Percentiles rank a stretch among this genome's conserved stretches.
These are phyloP conservation scores for Aspergillus aculeatinus DNA, from an alignment of 2,329 filamentous ascomycete species.

Conservation along the genomic window DNA sequence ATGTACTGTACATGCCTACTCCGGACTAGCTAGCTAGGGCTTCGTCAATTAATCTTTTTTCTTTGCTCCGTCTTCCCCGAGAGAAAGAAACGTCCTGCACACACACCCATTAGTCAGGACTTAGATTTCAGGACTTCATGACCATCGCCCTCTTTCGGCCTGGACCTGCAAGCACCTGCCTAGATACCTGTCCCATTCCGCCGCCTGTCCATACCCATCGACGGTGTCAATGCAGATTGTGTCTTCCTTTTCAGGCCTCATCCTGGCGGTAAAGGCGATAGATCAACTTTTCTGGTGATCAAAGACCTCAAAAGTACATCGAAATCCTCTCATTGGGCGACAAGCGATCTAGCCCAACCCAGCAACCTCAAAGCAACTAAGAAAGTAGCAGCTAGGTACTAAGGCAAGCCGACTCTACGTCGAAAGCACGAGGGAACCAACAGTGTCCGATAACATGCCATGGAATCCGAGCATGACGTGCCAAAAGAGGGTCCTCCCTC, in stretches of 20 bases:
- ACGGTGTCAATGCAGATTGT: conserved; percentile 3
- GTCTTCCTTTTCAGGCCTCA: not conserved
- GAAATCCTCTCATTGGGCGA: conserved; percentile 7
- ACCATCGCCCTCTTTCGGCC: not conserved
- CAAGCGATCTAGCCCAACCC: conserved; percentile 12
- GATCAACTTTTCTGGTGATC: conserved; percentile 1
- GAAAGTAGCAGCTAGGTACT: not conserved
- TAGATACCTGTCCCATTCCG: not conserved
- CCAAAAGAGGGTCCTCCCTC: conserved; percentile 6
- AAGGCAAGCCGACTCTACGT: not conserved
- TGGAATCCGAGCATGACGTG: conserved; percentile 22
- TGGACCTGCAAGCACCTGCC: not conserved
- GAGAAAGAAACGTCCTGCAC: not conserved
- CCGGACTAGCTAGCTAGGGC: not conserved
- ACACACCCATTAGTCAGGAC: not conserved
- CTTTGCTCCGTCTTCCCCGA: not conserved
- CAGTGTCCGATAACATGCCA: conserved; percentile 15
- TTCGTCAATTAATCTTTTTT: not conserved
- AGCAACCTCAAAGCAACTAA: not conserved
- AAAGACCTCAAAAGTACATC: not conserved
- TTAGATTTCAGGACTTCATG: not conserved
- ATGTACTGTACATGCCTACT: no score
- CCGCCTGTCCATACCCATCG: conserved; percentile 11
- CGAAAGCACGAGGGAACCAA: conserved; percentile 6
- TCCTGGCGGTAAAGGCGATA: conserved; percentile 7